A percentile compares a stretch with the other conserved stretches of the same genome.
Conservation (phyloP, 129 eudicot genomes). For the Lactuca sativa region DNA sequence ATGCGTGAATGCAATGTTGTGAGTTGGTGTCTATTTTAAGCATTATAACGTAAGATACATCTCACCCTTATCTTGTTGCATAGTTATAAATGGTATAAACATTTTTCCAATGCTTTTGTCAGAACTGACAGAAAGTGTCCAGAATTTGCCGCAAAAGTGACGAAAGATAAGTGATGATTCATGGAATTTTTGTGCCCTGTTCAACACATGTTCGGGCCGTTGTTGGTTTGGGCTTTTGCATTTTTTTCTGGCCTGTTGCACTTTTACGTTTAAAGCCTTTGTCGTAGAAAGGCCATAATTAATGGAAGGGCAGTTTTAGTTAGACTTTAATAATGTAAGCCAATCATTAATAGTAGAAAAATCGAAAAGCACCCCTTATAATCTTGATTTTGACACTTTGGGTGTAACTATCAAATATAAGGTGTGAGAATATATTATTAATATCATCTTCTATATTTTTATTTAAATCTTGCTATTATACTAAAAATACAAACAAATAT, state of each 20-base stretch:
- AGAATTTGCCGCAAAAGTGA: slow-evolving; percentile 30
- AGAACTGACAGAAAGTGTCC: slow-evolving; percentile 13
- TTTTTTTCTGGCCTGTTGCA: not conserved
- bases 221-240: not conserved
- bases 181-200: slow-evolving; percentile 9
- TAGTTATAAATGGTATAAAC: slow-evolving; percentile 17
- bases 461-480: too few species aligned
- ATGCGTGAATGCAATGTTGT: slow-evolving; percentile 2
- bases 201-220: slow-evolving; percentile 2
- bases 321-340: too few species aligned
- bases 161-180: slow-evolving; percentile 14
- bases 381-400: too few species aligned
- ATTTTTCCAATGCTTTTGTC: slow-evolving; percentile 19
- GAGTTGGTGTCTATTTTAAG: slow-evolving; percentile 22
- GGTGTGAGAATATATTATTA: too few species aligned
- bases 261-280: too few species aligned
- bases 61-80: not conserved
- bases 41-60: slow-evolving; percentile 18
- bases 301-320: too few species aligned
- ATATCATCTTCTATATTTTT: too few species aligned
- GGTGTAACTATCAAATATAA: too few species aligned
- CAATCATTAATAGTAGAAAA: too few species aligned
- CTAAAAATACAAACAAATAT: too few species aligned
- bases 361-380: too few species aligned
- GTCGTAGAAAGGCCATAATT: too few species aligned